phyloP scores from a whole-genome alignment of 2,329 filamentous ascomycete genomes.

The Ceratocystis smalleyi region DNA sequence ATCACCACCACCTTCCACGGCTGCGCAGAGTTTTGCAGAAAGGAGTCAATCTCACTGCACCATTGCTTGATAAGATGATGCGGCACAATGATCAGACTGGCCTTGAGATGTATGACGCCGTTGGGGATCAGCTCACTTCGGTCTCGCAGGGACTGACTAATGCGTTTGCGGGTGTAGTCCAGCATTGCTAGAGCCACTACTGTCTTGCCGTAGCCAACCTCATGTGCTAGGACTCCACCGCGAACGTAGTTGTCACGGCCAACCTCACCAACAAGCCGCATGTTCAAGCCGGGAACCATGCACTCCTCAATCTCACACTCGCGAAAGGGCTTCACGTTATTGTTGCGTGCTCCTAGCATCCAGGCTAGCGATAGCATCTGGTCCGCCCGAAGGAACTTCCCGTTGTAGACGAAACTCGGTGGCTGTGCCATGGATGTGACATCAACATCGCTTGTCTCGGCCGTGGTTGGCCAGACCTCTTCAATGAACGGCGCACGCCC shows the following conservation, averaged over 20 bases:
- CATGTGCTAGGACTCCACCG: conserved; percentile 30
- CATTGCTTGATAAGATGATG: conserved; percentile 29
- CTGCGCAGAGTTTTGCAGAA: conserved; percentile 20
- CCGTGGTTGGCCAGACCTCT: conserved; percentile 6
- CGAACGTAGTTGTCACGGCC: conserved; percentile 20
- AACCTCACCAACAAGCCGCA: conserved; percentile 25
- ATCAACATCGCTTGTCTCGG: background rate
- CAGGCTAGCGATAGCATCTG: conserved; percentile 20
- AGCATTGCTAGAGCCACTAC: conserved; percentile 28
- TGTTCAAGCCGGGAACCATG: conserved; percentile 22
- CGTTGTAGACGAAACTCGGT: conserved; percentile 17
- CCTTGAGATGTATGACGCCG: conserved; percentile 21
- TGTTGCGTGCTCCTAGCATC: conserved; percentile 20
- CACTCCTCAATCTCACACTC: conserved; percentile 29
- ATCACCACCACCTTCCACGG: conserved; percentile 21
- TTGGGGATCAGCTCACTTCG: conserved; percentile 10
- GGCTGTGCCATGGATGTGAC: conserved; percentile 1
- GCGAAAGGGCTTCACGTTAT: conserved; percentile 12
- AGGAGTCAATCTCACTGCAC: conserved; percentile 24
- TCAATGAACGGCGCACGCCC: background rate
- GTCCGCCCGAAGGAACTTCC: conserved; percentile 18
- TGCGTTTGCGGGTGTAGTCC: conserved; percentile 20
- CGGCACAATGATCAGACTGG: conserved; percentile 28
- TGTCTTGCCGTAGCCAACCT: conserved; percentile 33
- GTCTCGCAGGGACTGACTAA: conserved; percentile 18